Conservation (phyloP, 176 grass and related monocot genomes). For the Carex littledalei region DNA sequence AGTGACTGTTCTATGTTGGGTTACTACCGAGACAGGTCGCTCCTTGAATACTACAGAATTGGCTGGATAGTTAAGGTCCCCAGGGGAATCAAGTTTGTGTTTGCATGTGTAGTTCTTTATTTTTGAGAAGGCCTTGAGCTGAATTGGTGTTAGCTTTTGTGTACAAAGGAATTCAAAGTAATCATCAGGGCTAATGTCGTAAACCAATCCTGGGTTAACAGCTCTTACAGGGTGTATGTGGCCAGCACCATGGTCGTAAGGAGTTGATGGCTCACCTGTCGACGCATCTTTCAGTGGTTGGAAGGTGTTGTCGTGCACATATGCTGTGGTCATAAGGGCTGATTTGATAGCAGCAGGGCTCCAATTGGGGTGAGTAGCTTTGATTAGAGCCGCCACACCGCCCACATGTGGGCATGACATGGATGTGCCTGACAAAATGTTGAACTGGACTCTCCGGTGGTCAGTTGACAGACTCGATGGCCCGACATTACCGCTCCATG, state of each 20-base stretch:
- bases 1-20: conserved; percentile 61
- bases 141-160: conserved; percentile 62
- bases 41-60: conserved; percentile 67
- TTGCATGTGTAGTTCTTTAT: conserved; percentile 70
- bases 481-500: conserved; percentile 81
- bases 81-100: conserved; percentile 47
- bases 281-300: conserved; percentile 51
- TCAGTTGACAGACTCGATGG: conserved; percentile 75
- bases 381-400: conserved; percentile 86
- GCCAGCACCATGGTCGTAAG: conserved; percentile 85
- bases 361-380: conserved; percentile 83
- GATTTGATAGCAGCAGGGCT: conserved; percentile 90
- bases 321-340: conserved; percentile 94
- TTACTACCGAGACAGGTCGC: conserved; percentile 32
- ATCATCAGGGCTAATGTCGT: conserved; percentile 56
- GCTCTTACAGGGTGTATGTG: conserved; percentile 80
- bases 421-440: conserved; percentile 96
- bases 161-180: conserved; percentile 94
- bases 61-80: conserved; percentile 85
- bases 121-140: conserved; percentile 76
- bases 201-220: conserved; percentile 71
- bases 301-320: conserved; percentile 93
- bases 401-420: conserved; percentile 99
- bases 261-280: conserved; percentile 57
- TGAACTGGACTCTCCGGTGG: conserved; percentile 68